Evolutionary conservation across 805 yeast genomes (phyloP).

Genomic region (Pichia gijzeniarum): DNA sequence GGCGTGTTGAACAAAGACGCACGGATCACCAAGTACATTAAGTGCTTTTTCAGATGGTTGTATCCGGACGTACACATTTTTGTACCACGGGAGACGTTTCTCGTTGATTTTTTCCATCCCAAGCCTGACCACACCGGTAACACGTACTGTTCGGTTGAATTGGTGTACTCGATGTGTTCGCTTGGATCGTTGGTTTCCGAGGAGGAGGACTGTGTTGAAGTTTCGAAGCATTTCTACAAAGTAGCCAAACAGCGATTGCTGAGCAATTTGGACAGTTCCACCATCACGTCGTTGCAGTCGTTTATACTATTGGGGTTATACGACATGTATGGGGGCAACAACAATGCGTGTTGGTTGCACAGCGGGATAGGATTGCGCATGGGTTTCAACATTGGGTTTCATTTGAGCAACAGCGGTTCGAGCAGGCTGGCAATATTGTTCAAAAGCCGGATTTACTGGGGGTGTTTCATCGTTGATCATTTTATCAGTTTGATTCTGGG

Average conservation of each 20-base stretch:
- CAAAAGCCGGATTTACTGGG: conserved; percentile 60
- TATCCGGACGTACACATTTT: conserved; percentile 60
- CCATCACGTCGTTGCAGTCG: conserved; percentile 53
- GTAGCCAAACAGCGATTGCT: conserved; percentile 40
- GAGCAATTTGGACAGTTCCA: conserved; percentile 36
- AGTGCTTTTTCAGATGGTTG: conserved; percentile 49
- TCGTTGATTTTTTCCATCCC: conserved; percentile 55
- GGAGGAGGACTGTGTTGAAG: conserved; percentile 34
- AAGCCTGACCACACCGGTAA: conserved; percentile 17
- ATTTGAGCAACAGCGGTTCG: conserved; percentile 31
- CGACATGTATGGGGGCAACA: conserved; percentile 54
- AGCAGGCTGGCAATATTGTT: conserved; percentile 40
- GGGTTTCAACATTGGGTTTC: conserved; percentile 62
- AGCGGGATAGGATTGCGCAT: conserved; percentile 57
- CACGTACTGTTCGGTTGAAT: conserved; percentile 48
- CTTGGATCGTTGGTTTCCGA: conserved; percentile 43
- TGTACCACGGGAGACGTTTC: conserved; percentile 56
- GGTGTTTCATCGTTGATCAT: conserved; percentile 58
- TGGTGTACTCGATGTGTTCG: conserved; percentile 52
- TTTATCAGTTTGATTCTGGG: conserved; percentile 55
- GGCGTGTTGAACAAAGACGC: conserved; percentile 22
- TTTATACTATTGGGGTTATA: conserved; percentile 52
- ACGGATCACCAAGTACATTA: conserved; percentile 16
- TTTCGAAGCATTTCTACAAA: conserved; percentile 38
- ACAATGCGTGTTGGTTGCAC: conserved; percentile 57